Percentiles rank a stretch among this genome's conserved stretches.
phyloP scores from a whole-genome alignment of 331 rosid genomes.

The Saraca asoca region DNA sequence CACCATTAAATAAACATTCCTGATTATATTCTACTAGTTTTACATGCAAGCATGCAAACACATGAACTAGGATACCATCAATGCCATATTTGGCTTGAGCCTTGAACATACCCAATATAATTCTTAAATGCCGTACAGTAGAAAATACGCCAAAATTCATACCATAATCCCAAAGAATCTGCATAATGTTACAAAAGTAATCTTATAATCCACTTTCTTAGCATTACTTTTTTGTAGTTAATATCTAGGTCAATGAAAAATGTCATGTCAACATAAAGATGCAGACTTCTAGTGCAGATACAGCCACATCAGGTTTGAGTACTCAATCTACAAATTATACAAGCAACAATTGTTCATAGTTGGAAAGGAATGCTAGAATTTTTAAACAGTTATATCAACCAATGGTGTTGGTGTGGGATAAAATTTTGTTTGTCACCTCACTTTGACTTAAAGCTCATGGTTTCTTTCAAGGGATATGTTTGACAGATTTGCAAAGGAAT shows the following conservation, averaged over 20 bases:
- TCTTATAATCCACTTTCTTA: background rate
- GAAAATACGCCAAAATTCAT: background rate
- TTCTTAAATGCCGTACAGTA: background rate
- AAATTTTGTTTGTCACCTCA: no score
- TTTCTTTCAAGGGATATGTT: no score
- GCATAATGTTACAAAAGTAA: background rate
- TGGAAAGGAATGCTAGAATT: no score
- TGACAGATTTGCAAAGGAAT: no score
- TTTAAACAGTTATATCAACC: no score
- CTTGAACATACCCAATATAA: background rate
- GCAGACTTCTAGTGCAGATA: background rate
- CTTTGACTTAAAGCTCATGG: no score
- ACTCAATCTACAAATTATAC: background rate
- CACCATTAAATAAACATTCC: constrained; percentile 14
- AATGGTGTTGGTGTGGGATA: no score
- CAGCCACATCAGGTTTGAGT: no score
- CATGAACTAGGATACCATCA: constrained; percentile 20
- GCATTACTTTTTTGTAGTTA: background rate
- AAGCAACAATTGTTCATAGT: no score
- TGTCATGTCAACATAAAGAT: background rate
- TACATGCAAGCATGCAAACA: constrained; percentile 11
- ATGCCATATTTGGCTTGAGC: constrained; percentile 1
- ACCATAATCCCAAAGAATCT: background rate
- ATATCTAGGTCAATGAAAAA: background rate
- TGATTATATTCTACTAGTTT: background rate